Base-by-base conservation (phyloP, 1,139 yeast genomes). In the Suhomyces anneliseae region DNA sequence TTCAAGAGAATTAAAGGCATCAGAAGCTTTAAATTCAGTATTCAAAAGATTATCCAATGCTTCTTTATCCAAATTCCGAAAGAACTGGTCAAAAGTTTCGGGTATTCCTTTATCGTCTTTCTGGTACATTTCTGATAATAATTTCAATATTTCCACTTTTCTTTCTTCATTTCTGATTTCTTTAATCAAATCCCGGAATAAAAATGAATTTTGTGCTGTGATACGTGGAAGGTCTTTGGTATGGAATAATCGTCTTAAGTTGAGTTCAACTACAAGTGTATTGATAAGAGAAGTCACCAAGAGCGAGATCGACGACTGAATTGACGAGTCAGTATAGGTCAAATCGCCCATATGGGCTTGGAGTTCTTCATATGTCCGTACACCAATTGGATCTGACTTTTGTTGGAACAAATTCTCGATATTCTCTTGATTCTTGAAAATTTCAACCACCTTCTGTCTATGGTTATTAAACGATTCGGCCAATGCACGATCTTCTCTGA, bases 261-360 rank as follows among this genome's bases (percentile, higher is more conserved):
- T 66, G 36, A 67, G 42, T 43, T 69, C 71, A 9, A 65, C 60
- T 33, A 67, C 44, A 1, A 66, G 45, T 2, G 65, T 47, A 43
- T 63, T 66, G 14, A 68, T 39, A 27, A 57, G 44, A 10, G 53
- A 49, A 8, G 48, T 44, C 3, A 45, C 53, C 2, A 65, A 46
- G 3, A 62, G 47, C 45, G 55, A 48, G 4, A 68, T 50, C 2
- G 67, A 53, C 34, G 59, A 59, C 42, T 57, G 54, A 39, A 65
- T 58, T 19, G 60, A 60, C 2, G 58, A 41, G 14, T 55, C 54
- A 40, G 48, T 46, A 41, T 63, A 62, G 4, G 54, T 44, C 19
- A 57, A 38, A 24, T 39, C 36, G 10, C 27, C 31, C 15, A 39
- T 33, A 9, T 27, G n/a, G 6, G 8, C 10, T 33, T 37, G 42